Percentiles rank a stretch among this genome's conserved stretches.
phyloP scores from a whole-genome alignment of 805 yeast genomes.

The Vanderwaltozyma verrucispora region DNA sequence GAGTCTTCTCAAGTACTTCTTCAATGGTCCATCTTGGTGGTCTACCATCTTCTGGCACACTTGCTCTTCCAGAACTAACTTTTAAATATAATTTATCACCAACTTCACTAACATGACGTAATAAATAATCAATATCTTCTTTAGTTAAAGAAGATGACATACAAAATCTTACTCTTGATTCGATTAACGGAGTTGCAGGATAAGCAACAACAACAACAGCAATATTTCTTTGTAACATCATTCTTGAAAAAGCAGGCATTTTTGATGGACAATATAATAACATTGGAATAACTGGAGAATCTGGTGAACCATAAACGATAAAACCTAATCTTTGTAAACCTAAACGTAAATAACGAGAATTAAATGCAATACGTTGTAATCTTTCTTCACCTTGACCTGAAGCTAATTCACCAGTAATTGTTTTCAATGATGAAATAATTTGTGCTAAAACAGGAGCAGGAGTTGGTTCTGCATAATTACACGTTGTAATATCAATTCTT shows the following conservation, averaged over 20 bases:
- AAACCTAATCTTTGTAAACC: constrained; percentile 91
- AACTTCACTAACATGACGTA: constrained; percentile 59
- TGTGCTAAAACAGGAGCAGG: constrained; percentile 91
- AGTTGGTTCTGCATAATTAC: constrained; percentile 70
- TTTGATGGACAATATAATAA: constrained; percentile 83
- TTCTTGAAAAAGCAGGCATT: constrained; percentile 86
- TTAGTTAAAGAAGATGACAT: constrained; percentile 86
- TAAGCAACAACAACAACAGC: constrained; percentile 97
- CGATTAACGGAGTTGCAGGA: constrained; percentile 91
- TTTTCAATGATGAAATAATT: constrained; percentile 66
- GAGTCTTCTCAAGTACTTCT: constrained; percentile 64
- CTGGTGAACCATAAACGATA: constrained; percentile 90
- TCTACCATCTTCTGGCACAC: constrained; percentile 46
- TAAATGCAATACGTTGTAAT: constrained; percentile 87
- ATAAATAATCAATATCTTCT: constrained; percentile 78
- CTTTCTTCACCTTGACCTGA: constrained; percentile 94
- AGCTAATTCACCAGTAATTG: constrained; percentile 69
- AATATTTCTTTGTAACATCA: constrained; percentile 65
- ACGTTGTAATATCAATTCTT: constrained; percentile 61
- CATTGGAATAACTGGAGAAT: constrained; percentile 91
- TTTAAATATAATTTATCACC: constrained; percentile 73
- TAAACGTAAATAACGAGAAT: constrained; percentile 82
- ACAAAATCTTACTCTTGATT: constrained; percentile 88
- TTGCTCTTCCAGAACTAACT: constrained; percentile 67
- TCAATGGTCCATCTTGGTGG: constrained; percentile 71